Conservation (phyloP, 2,329 filamentous ascomycete genomes). For the Torrubiella hemipterigena region DNA sequence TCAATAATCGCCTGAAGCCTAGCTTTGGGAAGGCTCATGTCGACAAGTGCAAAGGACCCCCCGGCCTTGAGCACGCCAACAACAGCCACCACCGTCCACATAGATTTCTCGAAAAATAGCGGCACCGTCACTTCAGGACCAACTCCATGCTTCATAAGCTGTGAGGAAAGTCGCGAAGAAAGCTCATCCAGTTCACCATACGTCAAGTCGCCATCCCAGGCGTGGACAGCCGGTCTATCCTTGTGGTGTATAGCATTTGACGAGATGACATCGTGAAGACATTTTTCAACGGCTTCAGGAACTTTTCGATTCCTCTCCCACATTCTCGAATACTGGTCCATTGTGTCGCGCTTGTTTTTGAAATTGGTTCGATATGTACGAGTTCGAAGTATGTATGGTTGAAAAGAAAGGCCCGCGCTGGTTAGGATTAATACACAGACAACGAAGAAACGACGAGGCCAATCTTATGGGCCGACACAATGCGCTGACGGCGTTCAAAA, state of each 20-base stretch:
- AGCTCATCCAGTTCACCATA: slow-evolving; percentile 8
- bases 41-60: slow-evolving; percentile 17
- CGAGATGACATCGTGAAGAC: slow-evolving; percentile 1
- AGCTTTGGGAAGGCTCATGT: slow-evolving; percentile 8
- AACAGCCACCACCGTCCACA: slow-evolving; percentile 15
- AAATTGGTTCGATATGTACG: background rate
- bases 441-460: too few species aligned
- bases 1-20: slow-evolving; percentile 5
- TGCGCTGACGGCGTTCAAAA: too few species aligned
- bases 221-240: too few species aligned
- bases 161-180: slow-evolving; percentile 3
- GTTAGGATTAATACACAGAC: too few species aligned
- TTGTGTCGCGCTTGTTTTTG: background rate
- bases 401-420: too few species aligned
- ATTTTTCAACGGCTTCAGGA: background rate
- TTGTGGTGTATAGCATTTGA: too few species aligned
- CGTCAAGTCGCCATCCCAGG: slow-evolving; percentile 12
- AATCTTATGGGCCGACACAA: too few species aligned
- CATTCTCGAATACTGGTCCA: background rate
- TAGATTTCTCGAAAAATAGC: slow-evolving; percentile 17
- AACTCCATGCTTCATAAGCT: slow-evolving; percentile 2
- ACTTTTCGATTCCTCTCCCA: background rate
- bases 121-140: slow-evolving; percentile 6
- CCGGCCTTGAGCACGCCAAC: slow-evolving; percentile 18
- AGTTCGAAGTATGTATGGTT: background rate